Evolutionary conservation across 176 grass and related monocot species (phyloP), one percentile per base, ranked within the genome.

Genomic region (Avena insularis): DNA sequence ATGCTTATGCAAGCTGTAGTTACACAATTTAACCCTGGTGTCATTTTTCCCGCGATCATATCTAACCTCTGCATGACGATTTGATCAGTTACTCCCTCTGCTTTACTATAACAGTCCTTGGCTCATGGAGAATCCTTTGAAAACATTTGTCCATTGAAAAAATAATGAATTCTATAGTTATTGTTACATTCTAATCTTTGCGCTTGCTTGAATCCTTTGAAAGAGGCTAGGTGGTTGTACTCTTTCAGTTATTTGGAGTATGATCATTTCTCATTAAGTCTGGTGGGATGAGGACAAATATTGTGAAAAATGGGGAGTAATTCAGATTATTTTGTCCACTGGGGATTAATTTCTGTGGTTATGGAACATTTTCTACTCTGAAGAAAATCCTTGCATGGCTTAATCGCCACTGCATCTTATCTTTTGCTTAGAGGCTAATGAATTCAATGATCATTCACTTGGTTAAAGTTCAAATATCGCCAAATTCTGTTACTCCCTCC

Each of bases 241-340:
- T 74, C 43, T 46, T 38, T 48, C 12, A 49, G 71, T 50, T 75
- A 50, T 50, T 65, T 27, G 62, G 62, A 33, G 62, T 65, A 65
- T 65, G 62, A 65, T 65, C 61, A 64, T 64, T 29, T 29, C 5
- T 65, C 27, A 33, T 65, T 31, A 31, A 31, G 62, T 65, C 62
- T 65, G 13, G 12, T 50, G 71, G 71, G 72, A 75, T 31, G 72
- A 29, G 21, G 21, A 50, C 47, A 50, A 8, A n/a, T 50, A 75
- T 27, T 75, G 21, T 75, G 12, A 27, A 51, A 75, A 27, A 54
- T 27, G 25, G 48, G 48, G 7, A 76, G 27, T 55, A 79, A 3
- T 55, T 88, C 13, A 78, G 64, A 77, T 21, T 79, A 73, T 29
- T 79, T 71, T 50, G 46, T 17, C 71, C 33, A 17, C 48, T 80